Evolutionary conservation across 495 filamentous ascomycete genomes (phyloP).

Genomic region (Aspergillus bridgeri): DNA sequence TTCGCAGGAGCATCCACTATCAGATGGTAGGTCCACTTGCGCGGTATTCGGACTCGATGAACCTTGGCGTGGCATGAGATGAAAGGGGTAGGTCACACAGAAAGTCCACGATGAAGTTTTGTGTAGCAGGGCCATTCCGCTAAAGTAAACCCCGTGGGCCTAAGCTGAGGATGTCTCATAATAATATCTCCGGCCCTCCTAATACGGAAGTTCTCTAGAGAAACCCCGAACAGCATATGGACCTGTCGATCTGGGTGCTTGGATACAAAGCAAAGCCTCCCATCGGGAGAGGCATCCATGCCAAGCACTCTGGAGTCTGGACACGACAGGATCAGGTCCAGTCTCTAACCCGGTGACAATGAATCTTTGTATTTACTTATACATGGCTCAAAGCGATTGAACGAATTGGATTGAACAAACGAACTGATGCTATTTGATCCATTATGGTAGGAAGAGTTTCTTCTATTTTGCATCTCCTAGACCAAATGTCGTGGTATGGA

Average conservation of each 20-base stretch:
- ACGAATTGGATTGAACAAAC: background rate
- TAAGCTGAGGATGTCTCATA: background rate
- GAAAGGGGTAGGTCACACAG: background rate
- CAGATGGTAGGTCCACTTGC: background rate
- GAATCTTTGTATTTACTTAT: background rate
- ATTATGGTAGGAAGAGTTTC: background rate
- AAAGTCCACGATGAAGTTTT: background rate
- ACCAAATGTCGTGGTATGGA: background rate
- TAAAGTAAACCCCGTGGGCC: background rate
- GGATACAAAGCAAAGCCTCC: too few relatives aligned
- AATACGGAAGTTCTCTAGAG: background rate
- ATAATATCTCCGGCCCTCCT: background rate
- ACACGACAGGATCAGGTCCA: too few relatives aligned
- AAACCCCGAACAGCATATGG: background rate
- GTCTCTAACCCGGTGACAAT: too few relatives aligned
- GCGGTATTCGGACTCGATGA: background rate
- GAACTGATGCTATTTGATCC: background rate
- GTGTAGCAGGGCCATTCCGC: background rate
- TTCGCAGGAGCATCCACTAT: too few relatives aligned
- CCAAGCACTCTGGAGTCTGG: too few relatives aligned
- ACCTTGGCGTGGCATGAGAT: background rate
- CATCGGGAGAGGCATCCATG: too few relatives aligned
- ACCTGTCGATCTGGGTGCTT: background rate
- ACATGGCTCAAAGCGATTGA: background rate
- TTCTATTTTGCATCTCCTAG: background rate